Evolutionary conservation across 2,329 filamentous ascomycete genomes (phyloP).

Genomic region (Alternaria burnsii): DNA sequence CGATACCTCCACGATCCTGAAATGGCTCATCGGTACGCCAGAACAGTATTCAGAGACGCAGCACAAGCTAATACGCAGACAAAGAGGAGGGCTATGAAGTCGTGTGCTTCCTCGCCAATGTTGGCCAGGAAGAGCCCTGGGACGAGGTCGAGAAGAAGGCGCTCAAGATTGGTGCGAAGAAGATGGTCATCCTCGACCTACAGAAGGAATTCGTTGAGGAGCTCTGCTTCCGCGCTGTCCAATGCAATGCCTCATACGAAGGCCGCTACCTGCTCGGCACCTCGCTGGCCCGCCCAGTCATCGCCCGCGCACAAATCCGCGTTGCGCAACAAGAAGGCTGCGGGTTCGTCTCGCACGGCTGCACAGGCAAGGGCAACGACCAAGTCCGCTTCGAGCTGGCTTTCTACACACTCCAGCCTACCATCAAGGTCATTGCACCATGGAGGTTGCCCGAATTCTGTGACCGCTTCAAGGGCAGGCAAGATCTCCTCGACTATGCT

Average conservation of each 20-base stretch:
- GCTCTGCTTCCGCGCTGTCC: constrained; percentile 80
- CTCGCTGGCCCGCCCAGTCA: constrained; percentile 73
- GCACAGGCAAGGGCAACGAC: constrained; percentile 64
- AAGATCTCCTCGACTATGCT: constrained; percentile 78
- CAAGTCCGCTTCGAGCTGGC: constrained; percentile 72
- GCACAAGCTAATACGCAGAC: constrained; percentile 14
- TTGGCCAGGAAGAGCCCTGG: constrained; percentile 68
- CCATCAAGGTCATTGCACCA: constrained; percentile 77
- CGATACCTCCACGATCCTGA: constrained; percentile 63
- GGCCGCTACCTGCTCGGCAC: constrained; percentile 64
- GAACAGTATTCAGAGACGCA: not conserved
- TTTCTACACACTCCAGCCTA: constrained; percentile 69
- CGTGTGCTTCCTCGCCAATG: constrained; percentile 65
- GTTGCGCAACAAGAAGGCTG: constrained; percentile 71
- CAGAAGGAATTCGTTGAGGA: constrained; percentile 80
- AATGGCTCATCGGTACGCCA: constrained; percentile 48
- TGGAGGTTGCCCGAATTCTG: constrained; percentile 77
- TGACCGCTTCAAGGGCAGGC: constrained; percentile 74
- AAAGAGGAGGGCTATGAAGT: constrained; percentile 67
- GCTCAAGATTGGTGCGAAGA: constrained; percentile 71
- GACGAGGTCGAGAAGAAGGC: constrained; percentile 74
- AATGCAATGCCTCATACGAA: constrained; percentile 70
- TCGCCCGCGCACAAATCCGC: constrained; percentile 71
- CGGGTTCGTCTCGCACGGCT: constrained; percentile 59
- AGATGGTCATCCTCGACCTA: constrained; percentile 70